phyloP scores from a whole-genome alignment of 2,329 filamentous ascomycete species.

The Arthrobotrys iridis region DNA sequence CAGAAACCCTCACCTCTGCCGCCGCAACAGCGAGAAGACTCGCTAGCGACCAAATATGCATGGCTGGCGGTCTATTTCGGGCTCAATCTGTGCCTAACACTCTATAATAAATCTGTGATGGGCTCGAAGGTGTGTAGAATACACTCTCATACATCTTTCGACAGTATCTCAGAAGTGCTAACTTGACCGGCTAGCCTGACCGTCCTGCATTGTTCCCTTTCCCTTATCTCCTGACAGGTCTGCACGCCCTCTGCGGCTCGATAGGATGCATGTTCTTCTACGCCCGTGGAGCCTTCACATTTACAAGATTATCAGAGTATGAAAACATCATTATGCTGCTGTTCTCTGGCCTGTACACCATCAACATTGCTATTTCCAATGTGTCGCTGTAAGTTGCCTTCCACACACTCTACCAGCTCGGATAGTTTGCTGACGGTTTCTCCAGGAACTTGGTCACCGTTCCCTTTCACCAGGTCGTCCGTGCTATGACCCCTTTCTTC shows the following conservation, averaged over 20 bases:
- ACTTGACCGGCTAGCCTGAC: slow-evolving; percentile 20
- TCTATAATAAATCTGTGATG: slow-evolving; percentile 71
- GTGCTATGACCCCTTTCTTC: slow-evolving; percentile 71
- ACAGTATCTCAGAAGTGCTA: slow-evolving; percentile 30
- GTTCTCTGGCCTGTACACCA: slow-evolving; percentile 71
- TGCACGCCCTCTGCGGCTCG: slow-evolving; percentile 69
- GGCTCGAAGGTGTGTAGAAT: slow-evolving; percentile 58
- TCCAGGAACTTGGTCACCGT: slow-evolving; percentile 67
- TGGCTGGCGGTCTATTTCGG: slow-evolving; percentile 68
- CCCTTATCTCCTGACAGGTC: slow-evolving; percentile 70
- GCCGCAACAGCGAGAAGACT: slow-evolving; percentile 50
- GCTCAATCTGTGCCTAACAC: slow-evolving; percentile 66
- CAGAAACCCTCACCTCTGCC: slow-evolving; percentile 41
- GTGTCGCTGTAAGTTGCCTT: slow-evolving; percentile 66
- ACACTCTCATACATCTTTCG: neutral
- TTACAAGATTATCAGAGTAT: slow-evolving; percentile 66
- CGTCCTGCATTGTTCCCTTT: slow-evolving; percentile 65
- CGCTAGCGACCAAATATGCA: slow-evolving; percentile 62
- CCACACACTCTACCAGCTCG: neutral
- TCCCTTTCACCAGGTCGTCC: slow-evolving; percentile 74
- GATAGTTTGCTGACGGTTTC: neutral
- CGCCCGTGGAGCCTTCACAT: slow-evolving; percentile 66
- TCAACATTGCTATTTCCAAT: slow-evolving; percentile 73
- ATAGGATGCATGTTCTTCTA: slow-evolving; percentile 68
- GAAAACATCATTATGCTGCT: slow-evolving; percentile 69